A percentile compares a stretch with the other conserved stretches of the same genome.
Conservation (phyloP, 2,329 filamentous ascomycete species). For the Exophiala aquamarina region DNA sequence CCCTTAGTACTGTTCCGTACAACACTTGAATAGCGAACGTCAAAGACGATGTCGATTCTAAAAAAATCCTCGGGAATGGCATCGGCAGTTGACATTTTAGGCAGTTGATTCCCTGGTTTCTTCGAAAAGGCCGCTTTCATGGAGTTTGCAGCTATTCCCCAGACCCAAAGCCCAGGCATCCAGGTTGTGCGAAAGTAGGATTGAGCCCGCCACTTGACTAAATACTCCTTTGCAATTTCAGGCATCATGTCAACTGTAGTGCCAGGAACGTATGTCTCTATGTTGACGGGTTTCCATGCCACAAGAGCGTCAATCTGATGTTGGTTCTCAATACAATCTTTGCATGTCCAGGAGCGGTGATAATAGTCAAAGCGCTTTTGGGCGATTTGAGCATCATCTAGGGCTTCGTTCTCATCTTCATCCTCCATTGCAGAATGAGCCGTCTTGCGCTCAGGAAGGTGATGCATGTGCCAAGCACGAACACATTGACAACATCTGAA, state of each 20-base stretch:
- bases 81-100: conserved; percentile 70
- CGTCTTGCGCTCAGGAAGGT: conserved; percentile 60
- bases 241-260: conserved; percentile 56
- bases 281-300: conserved; percentile 76
- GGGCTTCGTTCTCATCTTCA: conserved; percentile 32
- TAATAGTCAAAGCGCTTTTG: conserved; percentile 71
- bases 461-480: conserved; percentile 79
- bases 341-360: conserved; percentile 73
- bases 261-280: conserved; percentile 55
- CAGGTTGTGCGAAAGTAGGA: conserved; percentile 83
- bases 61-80: conserved; percentile 87
- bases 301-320: conserved; percentile 75
- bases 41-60: conserved; percentile 83
- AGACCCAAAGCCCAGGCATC: conserved; percentile 89
- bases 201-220: conserved; percentile 79
- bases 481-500: conserved; percentile 80
- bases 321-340: conserved; percentile 66
- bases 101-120: conserved; percentile 60
- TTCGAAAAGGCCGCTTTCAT: conserved; percentile 79
- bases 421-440: conserved; percentile 28
- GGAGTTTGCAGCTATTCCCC: conserved; percentile 60
- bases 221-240: conserved; percentile 84
- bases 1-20: conserved; percentile 60
- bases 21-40: conserved; percentile 68
- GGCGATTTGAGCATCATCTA: conserved; percentile 51